phyloP scores from a whole-genome alignment of 179 eudicot species.

The Beta corolliflora region DNA sequence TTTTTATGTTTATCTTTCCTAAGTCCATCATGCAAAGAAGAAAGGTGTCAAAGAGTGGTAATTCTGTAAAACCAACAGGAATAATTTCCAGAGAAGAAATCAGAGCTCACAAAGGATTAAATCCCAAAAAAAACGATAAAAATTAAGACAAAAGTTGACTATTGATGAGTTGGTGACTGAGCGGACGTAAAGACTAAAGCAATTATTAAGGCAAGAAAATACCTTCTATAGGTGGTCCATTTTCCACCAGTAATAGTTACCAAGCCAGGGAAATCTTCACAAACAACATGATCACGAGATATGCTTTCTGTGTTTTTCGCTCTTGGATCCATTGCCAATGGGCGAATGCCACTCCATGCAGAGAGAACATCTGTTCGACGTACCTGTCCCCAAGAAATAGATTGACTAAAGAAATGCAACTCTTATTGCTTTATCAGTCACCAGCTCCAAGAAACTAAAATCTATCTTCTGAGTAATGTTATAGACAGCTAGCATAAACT shows the following conservation, averaged over 20 bases:
- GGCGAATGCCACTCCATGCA: conserved; percentile 99
- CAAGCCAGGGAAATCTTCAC: conserved; percentile 89
- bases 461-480: neutral
- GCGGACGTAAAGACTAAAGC: too few relatives aligned
- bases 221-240: conserved; percentile 99
- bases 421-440: neutral
- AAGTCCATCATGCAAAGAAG: neutral
- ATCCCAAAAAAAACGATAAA: neutral
- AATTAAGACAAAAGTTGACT: neutral
- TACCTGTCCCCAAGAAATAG: conserved; percentile 49
- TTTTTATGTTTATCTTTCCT: neutral
- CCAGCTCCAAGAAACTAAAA: neutral
- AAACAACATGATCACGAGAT: conserved; percentile 90
- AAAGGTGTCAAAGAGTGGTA: neutral
- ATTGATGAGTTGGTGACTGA: neutral
- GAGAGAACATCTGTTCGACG: conserved; percentile 93
- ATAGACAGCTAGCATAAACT: too few relatives aligned
- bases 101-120: neutral
- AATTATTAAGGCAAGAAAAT: conserved; percentile 8
- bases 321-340: conserved; percentile 86
- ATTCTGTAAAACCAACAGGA: neutral
- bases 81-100: neutral
- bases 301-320: conserved; percentile 93
- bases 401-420: conserved; percentile 7
- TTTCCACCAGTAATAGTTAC: conserved; percentile 99